Percentiles rank a stretch among this genome's conserved stretches.
Conservation (phyloP, 179 eudicot species). For the Silene coronaria region DNA sequence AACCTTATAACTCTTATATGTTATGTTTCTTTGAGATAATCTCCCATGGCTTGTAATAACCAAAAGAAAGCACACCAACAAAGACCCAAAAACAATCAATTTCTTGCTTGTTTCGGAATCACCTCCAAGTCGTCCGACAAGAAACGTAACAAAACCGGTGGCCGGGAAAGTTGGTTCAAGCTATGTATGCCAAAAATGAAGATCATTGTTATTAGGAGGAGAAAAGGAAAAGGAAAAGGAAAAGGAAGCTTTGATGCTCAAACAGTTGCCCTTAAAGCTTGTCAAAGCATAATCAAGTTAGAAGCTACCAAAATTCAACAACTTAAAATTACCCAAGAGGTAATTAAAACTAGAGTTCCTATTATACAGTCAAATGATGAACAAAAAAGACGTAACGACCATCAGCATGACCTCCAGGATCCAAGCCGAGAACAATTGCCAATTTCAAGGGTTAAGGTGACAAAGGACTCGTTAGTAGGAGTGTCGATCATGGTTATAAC, state of each 20-base stretch:
- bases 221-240: no score
- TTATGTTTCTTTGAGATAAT: neutral
- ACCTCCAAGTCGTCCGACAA: neutral
- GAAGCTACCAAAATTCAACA: constrained; percentile 22
- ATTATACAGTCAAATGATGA: neutral
- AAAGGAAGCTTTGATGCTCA: constrained; percentile 16
- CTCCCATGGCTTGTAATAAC: constrained; percentile 22
- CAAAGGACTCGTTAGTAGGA: constrained; percentile 20
- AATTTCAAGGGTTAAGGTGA: constrained; percentile 6
- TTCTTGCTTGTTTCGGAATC: constrained; percentile 26
- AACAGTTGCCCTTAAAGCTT: constrained; percentile 8
- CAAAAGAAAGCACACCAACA: constrained; percentile 14
- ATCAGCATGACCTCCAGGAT: no score
- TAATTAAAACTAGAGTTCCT: neutral
- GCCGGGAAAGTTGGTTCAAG: constrained; percentile 18
- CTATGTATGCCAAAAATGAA: constrained; percentile 21
- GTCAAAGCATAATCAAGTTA: constrained; percentile 18
- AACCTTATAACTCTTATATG: neutral
- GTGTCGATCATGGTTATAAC: constrained; percentile 13
- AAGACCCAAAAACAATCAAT: constrained; percentile 9
- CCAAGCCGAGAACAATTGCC: neutral
- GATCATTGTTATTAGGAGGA: constrained; percentile 7
- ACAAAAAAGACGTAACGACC: no score
- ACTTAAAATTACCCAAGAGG: constrained; percentile 6
- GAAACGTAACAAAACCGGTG: constrained; percentile 15